Evolutionary conservation across 345 rosid genomes (phyloP).

Genomic region (Cochlearia excelsa): DNA sequence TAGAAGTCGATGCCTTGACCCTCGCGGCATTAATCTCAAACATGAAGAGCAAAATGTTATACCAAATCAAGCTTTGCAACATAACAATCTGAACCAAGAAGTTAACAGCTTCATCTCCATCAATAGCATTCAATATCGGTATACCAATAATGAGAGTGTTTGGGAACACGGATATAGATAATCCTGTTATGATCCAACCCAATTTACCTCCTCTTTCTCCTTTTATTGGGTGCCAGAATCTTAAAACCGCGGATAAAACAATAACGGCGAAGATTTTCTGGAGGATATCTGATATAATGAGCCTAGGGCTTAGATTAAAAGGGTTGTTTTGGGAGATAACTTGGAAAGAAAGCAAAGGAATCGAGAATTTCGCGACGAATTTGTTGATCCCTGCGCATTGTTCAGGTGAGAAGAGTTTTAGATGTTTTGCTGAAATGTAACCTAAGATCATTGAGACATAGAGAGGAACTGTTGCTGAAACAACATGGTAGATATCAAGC

Average conservation of each 20-base stretch:
- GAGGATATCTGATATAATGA: conserved; percentile 56
- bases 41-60: conserved; percentile 64
- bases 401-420: conserved; percentile 66
- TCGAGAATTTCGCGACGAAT: conserved; percentile 80
- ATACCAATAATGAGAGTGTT: conserved; percentile 87
- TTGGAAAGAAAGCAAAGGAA: conserved; percentile 78
- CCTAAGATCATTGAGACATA: conserved; percentile 73
- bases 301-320: conserved; percentile 64
- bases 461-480: conserved; percentile 76
- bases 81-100: conserved; percentile 72
- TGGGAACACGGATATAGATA: conserved; percentile 71
- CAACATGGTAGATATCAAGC: conserved; percentile 66
- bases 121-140: conserved; percentile 66
- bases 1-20: conserved; percentile 32
- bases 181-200: conserved; percentile 62
- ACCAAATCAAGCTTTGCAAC: conserved; percentile 82
- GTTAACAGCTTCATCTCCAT: conserved; percentile 56
- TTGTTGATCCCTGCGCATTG: conserved; percentile 91
- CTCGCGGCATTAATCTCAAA: conserved; percentile 65
- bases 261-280: conserved; percentile 61
- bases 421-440: conserved; percentile 62
- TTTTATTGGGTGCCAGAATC: conserved; percentile 40
- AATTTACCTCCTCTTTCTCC: conserved; percentile 46
- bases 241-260: conserved; percentile 39
- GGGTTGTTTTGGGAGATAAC: conserved; percentile 69